These are phyloP conservation scores for Lathyrus aphaca DNA, from an alignment of 306 rosid species.

Conservation along the genomic window DNA sequence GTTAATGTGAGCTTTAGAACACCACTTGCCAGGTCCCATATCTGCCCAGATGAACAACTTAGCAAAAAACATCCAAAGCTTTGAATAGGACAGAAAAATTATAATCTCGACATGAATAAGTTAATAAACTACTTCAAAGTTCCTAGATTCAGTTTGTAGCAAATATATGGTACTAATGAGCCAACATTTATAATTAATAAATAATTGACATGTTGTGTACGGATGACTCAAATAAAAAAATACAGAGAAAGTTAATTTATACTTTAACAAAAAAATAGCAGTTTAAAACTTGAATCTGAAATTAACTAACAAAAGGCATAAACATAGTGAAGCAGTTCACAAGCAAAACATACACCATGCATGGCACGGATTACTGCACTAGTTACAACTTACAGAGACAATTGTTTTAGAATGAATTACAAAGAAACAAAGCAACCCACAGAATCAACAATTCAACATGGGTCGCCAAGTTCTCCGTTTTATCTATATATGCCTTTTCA, in stretches of 20 bases:
- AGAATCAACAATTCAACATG: conserved; percentile 33
- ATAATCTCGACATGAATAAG: conserved; percentile 12
- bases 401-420: conserved; percentile 24
- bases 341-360: background rate
- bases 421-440: conserved; percentile 14
- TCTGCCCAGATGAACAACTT: conserved; percentile 58
- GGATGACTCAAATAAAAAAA: conserved; percentile 13
- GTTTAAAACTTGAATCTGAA: background rate
- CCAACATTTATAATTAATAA: conserved; percentile 4
- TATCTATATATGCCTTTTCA: background rate
- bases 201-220: background rate
- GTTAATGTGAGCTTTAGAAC: conserved; percentile 86
- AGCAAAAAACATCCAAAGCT: conserved; percentile 29
- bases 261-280: conserved; percentile 17
- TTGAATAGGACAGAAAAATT: conserved; percentile 17
- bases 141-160: background rate
- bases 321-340: background rate
- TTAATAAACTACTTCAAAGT: conserved; percentile 24
- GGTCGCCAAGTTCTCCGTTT: conserved; percentile 13
- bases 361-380: background rate
- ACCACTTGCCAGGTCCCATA: conserved; percentile 97
- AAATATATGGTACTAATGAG: conserved; percentile 8
- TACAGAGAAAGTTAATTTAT: conserved; percentile 11
- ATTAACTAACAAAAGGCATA: conserved; percentile 10
- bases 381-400: background rate